Percentiles rank a stretch among this genome's conserved stretches.
phyloP scores from a whole-genome alignment of 2,329 filamentous ascomycete species.

The Clarireedia paspali region DNA sequence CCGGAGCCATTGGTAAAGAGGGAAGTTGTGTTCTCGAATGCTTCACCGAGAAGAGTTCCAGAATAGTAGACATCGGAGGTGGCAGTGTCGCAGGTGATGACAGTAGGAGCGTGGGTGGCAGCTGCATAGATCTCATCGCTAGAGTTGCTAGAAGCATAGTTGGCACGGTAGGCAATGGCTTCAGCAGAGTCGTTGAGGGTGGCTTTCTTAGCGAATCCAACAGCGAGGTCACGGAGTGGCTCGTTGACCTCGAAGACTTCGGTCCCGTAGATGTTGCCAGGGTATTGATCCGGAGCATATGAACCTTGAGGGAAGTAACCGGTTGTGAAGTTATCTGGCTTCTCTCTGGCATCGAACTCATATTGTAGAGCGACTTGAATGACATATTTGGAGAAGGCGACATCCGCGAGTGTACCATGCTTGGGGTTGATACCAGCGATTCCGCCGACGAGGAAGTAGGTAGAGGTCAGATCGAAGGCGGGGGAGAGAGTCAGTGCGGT shows the following conservation, averaged over 20 bases:
- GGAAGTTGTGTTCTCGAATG: constrained; percentile 57
- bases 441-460: constrained; percentile 65
- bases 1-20: constrained; percentile 62
- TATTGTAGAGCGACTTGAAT: constrained; percentile 71
- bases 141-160: constrained; percentile 37
- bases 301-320: constrained; percentile 63
- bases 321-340: constrained; percentile 55
- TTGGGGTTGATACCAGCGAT: constrained; percentile 71
- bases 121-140: constrained; percentile 37
- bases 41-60: constrained; percentile 50
- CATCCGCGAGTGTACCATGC: constrained; percentile 55
- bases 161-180: constrained; percentile 43
- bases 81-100: constrained; percentile 58
- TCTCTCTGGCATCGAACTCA: constrained; percentile 64
- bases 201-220: constrained; percentile 42
- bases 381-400: constrained; percentile 61
- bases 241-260: constrained; percentile 63
- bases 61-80: constrained; percentile 69
- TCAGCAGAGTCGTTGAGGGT: constrained; percentile 43
- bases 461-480: constrained; percentile 54
- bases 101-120: constrained; percentile 41
- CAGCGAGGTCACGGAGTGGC: constrained; percentile 46
- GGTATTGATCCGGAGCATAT: constrained; percentile 46
- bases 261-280: constrained; percentile 54
- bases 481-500: constrained; percentile 54